phyloP scores from a whole-genome alignment of 2,329 filamentous ascomycete species.

The Phyllosticta ampelicida region DNA sequence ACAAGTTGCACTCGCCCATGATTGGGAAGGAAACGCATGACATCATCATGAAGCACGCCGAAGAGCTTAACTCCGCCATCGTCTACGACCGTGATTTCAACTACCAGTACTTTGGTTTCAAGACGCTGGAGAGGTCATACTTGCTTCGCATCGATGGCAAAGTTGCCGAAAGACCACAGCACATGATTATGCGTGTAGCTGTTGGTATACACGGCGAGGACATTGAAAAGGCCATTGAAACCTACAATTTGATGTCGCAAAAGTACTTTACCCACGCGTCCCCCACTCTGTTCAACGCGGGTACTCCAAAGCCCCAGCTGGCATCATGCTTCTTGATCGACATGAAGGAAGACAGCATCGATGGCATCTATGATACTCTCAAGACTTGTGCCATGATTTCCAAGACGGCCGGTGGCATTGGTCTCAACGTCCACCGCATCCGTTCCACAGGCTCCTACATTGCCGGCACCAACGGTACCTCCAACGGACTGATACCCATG shows the following conservation, averaged over 20 bases:
- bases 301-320: constrained; percentile 86
- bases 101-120: constrained; percentile 99
- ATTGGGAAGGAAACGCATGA: constrained; percentile 87
- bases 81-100: constrained; percentile 99
- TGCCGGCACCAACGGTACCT: constrained; percentile 93
- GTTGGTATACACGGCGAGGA: constrained; percentile 95
- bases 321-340: constrained; percentile 98
- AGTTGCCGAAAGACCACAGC: constrained; percentile 92
- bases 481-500: constrained; percentile 96
- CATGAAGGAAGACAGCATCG: constrained; percentile 99
- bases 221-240: constrained; percentile 90
- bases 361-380: constrained; percentile 96
- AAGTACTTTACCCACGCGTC: constrained; percentile 99
- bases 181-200: constrained; percentile 99
- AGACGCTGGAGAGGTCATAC: constrained; percentile 96
- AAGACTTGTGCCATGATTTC: constrained; percentile 99
- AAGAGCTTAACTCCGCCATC: constrained; percentile 96
- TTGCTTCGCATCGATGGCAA: constrained; percentile 91
- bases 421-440: constrained; percentile 91
- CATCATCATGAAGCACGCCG: constrained; percentile 87
- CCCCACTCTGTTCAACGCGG: constrained; percentile 94
- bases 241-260: constrained; percentile 97
- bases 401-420: constrained; percentile 97
- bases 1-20: constrained; percentile 75
- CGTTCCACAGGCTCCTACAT: constrained; percentile 97